These are phyloP conservation scores for Nicotiana tomentosiformis DNA, from an alignment of 257 asterid species.

Conservation along the genomic window DNA sequence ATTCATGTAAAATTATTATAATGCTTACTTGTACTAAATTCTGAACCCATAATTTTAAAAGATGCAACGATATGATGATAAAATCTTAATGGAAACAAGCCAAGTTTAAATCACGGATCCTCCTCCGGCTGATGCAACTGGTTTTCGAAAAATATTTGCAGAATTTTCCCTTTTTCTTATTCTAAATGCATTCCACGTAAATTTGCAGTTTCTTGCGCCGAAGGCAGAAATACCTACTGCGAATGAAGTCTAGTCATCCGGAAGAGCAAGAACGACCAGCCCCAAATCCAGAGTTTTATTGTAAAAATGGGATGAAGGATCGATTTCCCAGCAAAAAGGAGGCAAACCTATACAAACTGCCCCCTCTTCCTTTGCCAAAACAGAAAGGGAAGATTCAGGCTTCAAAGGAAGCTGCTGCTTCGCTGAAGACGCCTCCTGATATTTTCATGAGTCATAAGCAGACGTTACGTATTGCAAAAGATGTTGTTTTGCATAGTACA, in stretches of 20 bases:
- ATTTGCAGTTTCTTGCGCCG: conserved; percentile 48
- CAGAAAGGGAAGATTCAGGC: conserved; percentile 29
- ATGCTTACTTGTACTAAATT: neutral
- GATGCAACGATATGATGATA: neutral
- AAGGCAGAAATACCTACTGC: conserved; percentile 43
- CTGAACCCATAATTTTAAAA: neutral
- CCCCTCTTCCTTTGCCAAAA: conserved; percentile 30
- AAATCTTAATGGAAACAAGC: neutral
- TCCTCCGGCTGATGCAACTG: neutral
- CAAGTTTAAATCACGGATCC: neutral
- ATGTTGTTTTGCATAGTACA: neutral
- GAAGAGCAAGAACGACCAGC: conserved; percentile 25
- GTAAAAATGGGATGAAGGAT: conserved; percentile 22
- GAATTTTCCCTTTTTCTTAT: neutral
- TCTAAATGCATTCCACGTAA: neutral
- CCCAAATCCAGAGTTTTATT: conserved; percentile 19
- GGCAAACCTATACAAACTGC: conserved; percentile 25
- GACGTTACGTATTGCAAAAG: neutral
- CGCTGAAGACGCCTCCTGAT: neutral
- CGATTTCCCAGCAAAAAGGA: conserved; percentile 22
- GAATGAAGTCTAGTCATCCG: conserved; percentile 20
- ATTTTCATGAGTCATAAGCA: conserved; percentile 30
- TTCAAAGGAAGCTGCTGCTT: conserved; percentile 27
- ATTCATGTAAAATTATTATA: neutral
- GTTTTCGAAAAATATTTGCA: neutral